A percentile compares a stretch with the other conserved stretches of the same genome.
phyloP scores from a whole-genome alignment of 2,329 filamentous ascomycete genomes.

The Colletotrichum sp. region DNA sequence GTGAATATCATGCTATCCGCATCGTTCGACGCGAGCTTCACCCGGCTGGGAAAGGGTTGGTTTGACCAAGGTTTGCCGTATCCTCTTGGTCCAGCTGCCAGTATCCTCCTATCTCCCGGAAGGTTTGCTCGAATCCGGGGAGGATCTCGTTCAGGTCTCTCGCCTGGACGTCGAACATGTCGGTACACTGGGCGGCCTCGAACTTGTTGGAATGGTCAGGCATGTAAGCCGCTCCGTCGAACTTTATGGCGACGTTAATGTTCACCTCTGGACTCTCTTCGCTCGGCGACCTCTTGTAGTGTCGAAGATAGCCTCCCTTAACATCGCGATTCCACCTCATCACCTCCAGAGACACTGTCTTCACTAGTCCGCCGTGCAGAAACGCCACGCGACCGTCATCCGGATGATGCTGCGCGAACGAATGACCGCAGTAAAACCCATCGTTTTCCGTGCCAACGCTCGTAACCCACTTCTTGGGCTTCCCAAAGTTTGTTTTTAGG shows the following conservation, averaged over 20 bases:
- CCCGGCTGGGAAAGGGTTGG: neutral
- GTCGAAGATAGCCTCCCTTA: neutral
- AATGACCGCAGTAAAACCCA: slow-evolving; percentile 8
- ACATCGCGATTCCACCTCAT: slow-evolving; percentile 7
- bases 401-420: slow-evolving; percentile 14
- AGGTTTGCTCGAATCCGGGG: slow-evolving; percentile 6
- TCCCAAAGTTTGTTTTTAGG: neutral
- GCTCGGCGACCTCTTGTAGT: slow-evolving; percentile 4
- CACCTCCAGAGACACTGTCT: slow-evolving; percentile 6
- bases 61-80: neutral
- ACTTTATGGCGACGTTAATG: slow-evolving; percentile 5
- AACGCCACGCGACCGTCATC: slow-evolving; percentile 6
- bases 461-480: slow-evolving; percentile 1
- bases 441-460: slow-evolving; percentile 13
- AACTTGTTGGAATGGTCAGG: neutral
- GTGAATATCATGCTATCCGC: neutral
- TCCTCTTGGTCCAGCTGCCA: slow-evolving; percentile 14
- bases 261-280: slow-evolving; percentile 1
- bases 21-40: neutral
- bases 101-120: slow-evolving; percentile 6
- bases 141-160: slow-evolving; percentile 1
- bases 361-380: slow-evolving; percentile 5
- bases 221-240: slow-evolving; percentile 6
- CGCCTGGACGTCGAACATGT: slow-evolving; percentile 3
- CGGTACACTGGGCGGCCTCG: slow-evolving; percentile 5